These are phyloP conservation scores for Antitrichia curtipendula DNA, from an alignment of 225 moss, liverwort and hornwort genomes.

Conservation along the genomic window DNA sequence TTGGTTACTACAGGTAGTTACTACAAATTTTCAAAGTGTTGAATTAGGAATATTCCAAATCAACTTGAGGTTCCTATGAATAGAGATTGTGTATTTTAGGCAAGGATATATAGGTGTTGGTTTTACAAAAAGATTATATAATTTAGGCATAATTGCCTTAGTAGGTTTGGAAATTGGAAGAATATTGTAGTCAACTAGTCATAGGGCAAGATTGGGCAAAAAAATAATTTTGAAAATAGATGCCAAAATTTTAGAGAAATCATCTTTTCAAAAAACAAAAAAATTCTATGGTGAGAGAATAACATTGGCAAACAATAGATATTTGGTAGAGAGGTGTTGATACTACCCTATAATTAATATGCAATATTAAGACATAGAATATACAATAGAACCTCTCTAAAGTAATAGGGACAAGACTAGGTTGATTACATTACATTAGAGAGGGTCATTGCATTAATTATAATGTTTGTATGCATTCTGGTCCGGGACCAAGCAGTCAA, in stretches of 20 bases:
- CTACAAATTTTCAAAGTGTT: neutral
- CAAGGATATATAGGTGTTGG: neutral
- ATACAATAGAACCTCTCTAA: neutral
- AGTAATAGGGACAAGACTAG: neutral
- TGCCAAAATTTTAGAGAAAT: too few species aligned
- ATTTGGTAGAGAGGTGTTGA: accelerated
- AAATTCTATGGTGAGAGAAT: neutral
- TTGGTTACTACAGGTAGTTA: neutral
- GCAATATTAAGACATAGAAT: neutral
- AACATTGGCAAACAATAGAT: neutral
- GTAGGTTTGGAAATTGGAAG: neutral
- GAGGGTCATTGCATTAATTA: neutral
- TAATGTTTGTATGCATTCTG: neutral
- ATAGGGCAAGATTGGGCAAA: accelerated
- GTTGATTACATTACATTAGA: neutral
- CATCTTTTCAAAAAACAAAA: neutral
- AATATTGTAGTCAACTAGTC: accelerated
- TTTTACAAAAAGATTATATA: neutral
- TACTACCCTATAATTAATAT: accelerated
- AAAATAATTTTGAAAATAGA: neutral
- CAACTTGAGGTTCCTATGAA: neutral
- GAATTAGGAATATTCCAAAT: neutral
- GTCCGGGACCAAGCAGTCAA: accelerated
- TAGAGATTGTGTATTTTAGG: too few species aligned
- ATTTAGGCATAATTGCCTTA: neutral